Percentiles rank a stretch among this genome's conserved stretches.
Evolutionary conservation across 2,329 filamentous ascomycete species (phyloP).

Genomic region (Fusarium aywerte): DNA sequence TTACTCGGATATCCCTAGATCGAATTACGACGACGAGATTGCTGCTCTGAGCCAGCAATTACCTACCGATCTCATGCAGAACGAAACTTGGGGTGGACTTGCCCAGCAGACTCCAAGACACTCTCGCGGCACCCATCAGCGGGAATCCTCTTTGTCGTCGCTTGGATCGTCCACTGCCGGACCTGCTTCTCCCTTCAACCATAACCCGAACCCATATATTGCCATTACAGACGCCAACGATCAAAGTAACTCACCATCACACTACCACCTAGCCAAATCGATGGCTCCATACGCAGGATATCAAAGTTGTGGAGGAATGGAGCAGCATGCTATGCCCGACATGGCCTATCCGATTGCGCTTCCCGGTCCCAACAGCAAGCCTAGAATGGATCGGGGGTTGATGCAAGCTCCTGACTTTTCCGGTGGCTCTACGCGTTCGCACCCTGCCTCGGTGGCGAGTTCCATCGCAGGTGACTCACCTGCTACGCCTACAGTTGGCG

Average conservation of each 20-base stretch:
- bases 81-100: slow-evolving; percentile 55
- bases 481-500: slow-evolving; percentile 63
- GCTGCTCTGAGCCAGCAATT: slow-evolving; percentile 43
- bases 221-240: slow-evolving; percentile 63
- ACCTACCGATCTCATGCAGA: slow-evolving; percentile 53
- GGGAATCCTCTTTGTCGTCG: slow-evolving; percentile 71
- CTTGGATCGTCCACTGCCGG: slow-evolving; percentile 67
- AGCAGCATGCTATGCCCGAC: slow-evolving; percentile 51
- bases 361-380: slow-evolving; percentile 51
- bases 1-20: slow-evolving; percentile 33
- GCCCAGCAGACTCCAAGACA: slow-evolving; percentile 54
- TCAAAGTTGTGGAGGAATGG: slow-evolving; percentile 50
- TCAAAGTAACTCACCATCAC: slow-evolving; percentile 51
- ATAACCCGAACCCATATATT: slow-evolving; percentile 67
- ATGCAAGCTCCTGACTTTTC: slow-evolving; percentile 60
- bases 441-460: slow-evolving; percentile 67
- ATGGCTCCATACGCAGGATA: slow-evolving; percentile 58
- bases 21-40: slow-evolving; percentile 44
- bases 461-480: slow-evolving; percentile 69
- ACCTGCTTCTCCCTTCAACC: slow-evolving; percentile 68
- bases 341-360: slow-evolving; percentile 56
- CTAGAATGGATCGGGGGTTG: slow-evolving; percentile 56
- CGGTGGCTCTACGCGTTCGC: slow-evolving; percentile 56
- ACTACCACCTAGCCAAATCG: slow-evolving; percentile 61
- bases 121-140: slow-evolving; percentile 61